phyloP scores from a whole-genome alignment of 2,329 filamentous ascomycete species.

The Raffaelea albimanens region DNA sequence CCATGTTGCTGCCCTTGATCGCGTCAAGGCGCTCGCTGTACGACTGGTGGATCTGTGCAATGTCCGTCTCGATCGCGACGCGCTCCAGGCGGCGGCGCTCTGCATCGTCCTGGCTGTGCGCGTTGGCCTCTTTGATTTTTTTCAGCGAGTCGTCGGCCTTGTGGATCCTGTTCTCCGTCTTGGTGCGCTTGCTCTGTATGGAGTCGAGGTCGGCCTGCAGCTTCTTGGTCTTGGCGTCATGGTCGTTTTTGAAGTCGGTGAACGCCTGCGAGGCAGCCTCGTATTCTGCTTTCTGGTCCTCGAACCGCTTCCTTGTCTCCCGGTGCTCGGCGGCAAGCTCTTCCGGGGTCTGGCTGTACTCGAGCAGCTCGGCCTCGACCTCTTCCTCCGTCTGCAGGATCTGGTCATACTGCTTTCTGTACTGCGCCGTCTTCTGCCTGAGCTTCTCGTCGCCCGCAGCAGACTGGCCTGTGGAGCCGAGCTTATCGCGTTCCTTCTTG shows the following conservation, averaged over 20 bases:
- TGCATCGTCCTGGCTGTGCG: constrained; percentile 53
- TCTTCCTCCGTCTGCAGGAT: constrained; percentile 26
- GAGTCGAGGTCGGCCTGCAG: constrained; percentile 55
- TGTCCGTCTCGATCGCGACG: constrained; percentile 35
- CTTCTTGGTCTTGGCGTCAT: constrained; percentile 53
- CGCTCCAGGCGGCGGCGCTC: constrained; percentile 47
- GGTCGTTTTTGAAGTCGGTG: constrained; percentile 48
- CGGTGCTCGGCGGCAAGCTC: constrained; percentile 51
- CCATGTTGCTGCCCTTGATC: constrained; percentile 24
- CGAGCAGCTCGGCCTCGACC: constrained; percentile 51
- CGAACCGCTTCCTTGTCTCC: constrained; percentile 41
- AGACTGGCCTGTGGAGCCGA: constrained; percentile 56
- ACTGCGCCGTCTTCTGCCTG: constrained; percentile 65
- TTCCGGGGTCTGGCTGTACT: constrained; percentile 53
- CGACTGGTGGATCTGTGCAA: constrained; percentile 33
- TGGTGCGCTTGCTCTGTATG: constrained; percentile 60
- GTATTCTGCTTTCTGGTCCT: constrained; percentile 48
- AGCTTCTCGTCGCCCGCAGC: constrained; percentile 68
- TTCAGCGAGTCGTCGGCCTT: constrained; percentile 66
- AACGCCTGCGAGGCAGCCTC: constrained; percentile 46
- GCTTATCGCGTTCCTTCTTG: constrained; percentile 64
- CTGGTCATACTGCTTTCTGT: constrained; percentile 63
- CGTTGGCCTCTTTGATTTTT: constrained; percentile 60
- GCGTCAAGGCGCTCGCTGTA: constrained; percentile 28
- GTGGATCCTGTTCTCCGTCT: constrained; percentile 59